Evolutionary conservation across 2,329 filamentous ascomycete genomes (phyloP).

Genomic region (Daldinia sp.): DNA sequence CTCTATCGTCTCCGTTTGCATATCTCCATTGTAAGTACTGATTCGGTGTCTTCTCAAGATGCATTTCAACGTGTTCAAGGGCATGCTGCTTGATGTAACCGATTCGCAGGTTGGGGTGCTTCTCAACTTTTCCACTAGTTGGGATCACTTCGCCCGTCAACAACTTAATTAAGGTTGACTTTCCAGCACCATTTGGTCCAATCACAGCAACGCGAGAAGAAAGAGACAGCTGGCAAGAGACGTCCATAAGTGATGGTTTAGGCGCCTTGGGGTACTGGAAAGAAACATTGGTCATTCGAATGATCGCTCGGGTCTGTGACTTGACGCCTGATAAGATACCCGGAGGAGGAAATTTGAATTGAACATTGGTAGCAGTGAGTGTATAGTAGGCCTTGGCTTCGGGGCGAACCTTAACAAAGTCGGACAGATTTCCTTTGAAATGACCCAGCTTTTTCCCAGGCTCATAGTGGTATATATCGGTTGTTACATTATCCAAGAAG

Average conservation of each 20-base stretch:
- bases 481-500: constrained; percentile 97
- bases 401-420: constrained; percentile 88
- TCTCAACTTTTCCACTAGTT: constrained; percentile 88
- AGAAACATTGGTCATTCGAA: constrained; percentile 91
- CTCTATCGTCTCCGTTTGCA: constrained; percentile 94
- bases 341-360: constrained; percentile 98
- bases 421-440: constrained; percentile 85
- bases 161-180: constrained; percentile 97
- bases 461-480: constrained; percentile 99
- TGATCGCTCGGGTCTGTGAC: constrained; percentile 91
- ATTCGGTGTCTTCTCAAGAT: constrained; percentile 98
- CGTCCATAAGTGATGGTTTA: constrained; percentile 89
- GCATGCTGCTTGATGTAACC: constrained; percentile 99
- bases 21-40: constrained; percentile 99
- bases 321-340: constrained; percentile 96
- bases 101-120: constrained; percentile 98
- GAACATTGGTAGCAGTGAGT: constrained; percentile 84
- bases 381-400: constrained; percentile 99
- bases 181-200: constrained; percentile 96
- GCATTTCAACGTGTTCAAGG: constrained; percentile 99
- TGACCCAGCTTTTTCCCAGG: constrained; percentile 90
- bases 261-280: constrained; percentile 92
- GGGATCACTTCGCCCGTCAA: constrained; percentile 93
- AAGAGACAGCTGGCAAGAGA: constrained; percentile 87
- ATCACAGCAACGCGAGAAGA: constrained; percentile 97